Percentiles rank a stretch among this genome's conserved stretches.
These are phyloP conservation scores for Dendrocalamus latiflorus DNA, from an alignment of 202 grass and related monocot genomes.

Conservation along the genomic window DNA sequence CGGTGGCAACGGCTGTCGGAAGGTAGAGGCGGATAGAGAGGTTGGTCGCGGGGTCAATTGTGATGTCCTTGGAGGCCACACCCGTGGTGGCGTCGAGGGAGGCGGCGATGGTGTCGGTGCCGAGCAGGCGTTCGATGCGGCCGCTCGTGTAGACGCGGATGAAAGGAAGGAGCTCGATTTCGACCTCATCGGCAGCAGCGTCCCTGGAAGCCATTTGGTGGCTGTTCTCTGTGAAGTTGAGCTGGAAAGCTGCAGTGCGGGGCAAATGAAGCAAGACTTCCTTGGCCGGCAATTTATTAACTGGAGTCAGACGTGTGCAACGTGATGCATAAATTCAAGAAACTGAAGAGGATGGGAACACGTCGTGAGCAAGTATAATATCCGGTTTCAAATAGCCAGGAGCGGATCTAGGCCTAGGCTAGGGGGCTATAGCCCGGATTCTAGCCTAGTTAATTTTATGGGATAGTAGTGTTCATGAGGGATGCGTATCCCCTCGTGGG, in stretches of 20 bases:
- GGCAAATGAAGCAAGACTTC: neutral
- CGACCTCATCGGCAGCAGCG: neutral
- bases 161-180: slow-evolving; percentile 43
- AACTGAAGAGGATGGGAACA: neutral
- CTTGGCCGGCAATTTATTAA: neutral
- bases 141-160: slow-evolving; percentile 61
- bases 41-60: slow-evolving; percentile 33
- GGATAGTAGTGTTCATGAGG: too few species aligned
- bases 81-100: slow-evolving; percentile 34
- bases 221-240: neutral
- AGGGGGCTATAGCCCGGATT: too few species aligned
- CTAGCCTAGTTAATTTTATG: too few species aligned
- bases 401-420: too few species aligned
- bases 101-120: slow-evolving; percentile 16
- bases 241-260: neutral
- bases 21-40: slow-evolving; percentile 55
- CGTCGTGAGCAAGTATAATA: too few species aligned
- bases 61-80: slow-evolving; percentile 61
- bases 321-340: neutral
- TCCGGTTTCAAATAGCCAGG: too few species aligned
- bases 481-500: too few species aligned
- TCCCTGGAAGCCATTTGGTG: slow-evolving; percentile 30
- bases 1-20: neutral
- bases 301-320: neutral
- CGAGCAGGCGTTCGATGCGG: slow-evolving; percentile 45